These are phyloP conservation scores for Primulina eburnea DNA, from an alignment of 257 asterid species.

Conservation along the genomic window DNA sequence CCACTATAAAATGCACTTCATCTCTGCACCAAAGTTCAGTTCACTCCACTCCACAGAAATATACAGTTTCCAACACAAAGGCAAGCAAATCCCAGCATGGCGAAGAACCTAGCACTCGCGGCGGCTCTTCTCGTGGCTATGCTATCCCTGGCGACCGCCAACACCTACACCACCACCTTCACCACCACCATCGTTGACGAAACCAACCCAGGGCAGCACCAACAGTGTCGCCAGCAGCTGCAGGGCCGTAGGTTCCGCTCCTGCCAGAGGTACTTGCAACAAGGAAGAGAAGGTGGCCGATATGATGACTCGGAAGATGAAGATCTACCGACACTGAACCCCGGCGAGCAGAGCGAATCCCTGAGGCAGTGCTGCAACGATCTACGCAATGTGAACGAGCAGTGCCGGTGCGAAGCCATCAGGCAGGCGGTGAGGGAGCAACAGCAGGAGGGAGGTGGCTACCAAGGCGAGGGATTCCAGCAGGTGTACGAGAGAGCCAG, in stretches of 20 bases:
- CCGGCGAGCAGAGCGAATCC: constrained; percentile 4
- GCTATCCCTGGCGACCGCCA: constrained; percentile 34
- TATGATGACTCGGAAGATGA: not conserved
- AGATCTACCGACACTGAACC: not conserved
- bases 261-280: constrained; percentile 33
- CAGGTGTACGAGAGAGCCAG: constrained; percentile 32
- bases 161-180: constrained; percentile 39
- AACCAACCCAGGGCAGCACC: constrained; percentile 5
- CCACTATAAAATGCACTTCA: too few species aligned
- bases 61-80: not conserved
- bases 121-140: constrained; percentile 39
- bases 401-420: constrained; percentile 46
- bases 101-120: constrained; percentile 28
- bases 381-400: constrained; percentile 25
- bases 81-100: constrained; percentile 27
- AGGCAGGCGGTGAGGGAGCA: constrained; percentile 26
- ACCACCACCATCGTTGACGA: constrained; percentile 32
- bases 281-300: constrained; percentile 7
- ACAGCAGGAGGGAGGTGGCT: constrained; percentile 28
- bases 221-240: constrained; percentile 37
- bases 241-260: constrained; percentile 32
- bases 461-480: constrained; percentile 4
- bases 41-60: not conserved
- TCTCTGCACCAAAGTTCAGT: not conserved
- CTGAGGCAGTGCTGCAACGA: constrained; percentile 34